phyloP scores from a whole-genome alignment of 495 filamentous ascomycete genomes.

The Lophium mytilinum region DNA sequence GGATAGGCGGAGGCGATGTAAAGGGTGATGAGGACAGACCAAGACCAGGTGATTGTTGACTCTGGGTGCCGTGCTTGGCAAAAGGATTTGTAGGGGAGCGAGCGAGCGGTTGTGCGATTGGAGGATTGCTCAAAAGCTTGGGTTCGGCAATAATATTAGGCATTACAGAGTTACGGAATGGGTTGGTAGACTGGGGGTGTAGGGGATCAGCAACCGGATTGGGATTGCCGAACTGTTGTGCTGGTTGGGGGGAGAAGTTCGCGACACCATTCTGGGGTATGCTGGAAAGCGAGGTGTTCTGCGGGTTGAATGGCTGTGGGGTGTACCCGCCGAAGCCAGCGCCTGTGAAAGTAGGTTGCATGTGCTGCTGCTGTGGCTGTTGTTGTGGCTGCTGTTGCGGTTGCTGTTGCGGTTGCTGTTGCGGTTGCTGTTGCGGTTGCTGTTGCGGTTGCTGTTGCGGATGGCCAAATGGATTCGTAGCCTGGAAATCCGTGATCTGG shows the following conservation, averaged over 20 bases:
- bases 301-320: conserved; percentile 23
- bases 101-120: conserved; percentile 10
- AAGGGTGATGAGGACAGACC: conserved; percentile 15
- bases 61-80: conserved; percentile 20
- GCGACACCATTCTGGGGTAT: conserved; percentile 61
- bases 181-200: conserved; percentile 30
- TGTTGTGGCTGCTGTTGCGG: conserved; percentile 37
- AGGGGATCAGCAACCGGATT: conserved; percentile 17
- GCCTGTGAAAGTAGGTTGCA: conserved; percentile 61
- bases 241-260: conserved; percentile 40
- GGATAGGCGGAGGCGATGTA: conserved; percentile 6
- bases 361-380: conserved; percentile 30
- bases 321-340: conserved; percentile 84
- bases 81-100: conserved; percentile 26
- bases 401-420: conserved; percentile 36
- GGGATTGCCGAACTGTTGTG: conserved; percentile 6
- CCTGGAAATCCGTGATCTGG: conserved; percentile 42
- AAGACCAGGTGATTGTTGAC: conserved; percentile 15
- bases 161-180: conserved; percentile 32
- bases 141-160: conserved; percentile 13
- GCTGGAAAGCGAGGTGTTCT: conserved; percentile 41
- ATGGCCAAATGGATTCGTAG: conserved; percentile 49
- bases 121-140: conserved; percentile 18
- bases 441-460: conserved; percentile 34
- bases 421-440: conserved; percentile 40